Percentiles rank a stretch among this genome's conserved stretches.
phyloP scores from a whole-genome alignment of 2,329 filamentous ascomycete genomes.

The Escovopsis weberi region DNA sequence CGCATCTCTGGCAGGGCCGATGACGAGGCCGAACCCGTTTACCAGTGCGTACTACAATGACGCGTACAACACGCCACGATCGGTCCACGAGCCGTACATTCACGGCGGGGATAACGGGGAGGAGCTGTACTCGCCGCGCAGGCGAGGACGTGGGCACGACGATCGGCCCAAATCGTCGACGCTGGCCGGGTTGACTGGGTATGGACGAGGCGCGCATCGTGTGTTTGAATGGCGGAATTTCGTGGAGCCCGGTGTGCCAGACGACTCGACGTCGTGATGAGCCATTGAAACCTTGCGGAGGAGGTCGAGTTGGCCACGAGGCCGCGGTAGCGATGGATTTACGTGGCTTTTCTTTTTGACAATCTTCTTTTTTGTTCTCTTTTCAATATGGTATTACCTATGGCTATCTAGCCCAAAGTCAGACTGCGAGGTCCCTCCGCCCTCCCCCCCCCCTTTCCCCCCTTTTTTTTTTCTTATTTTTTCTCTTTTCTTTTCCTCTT shows the following conservation, averaged over 20 bases:
- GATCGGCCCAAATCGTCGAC: conserved; percentile 24
- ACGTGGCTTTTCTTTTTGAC: no score
- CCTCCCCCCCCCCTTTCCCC: no score
- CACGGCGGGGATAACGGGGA: conserved; percentile 9
- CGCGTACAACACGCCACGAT: conserved; percentile 15
- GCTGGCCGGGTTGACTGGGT: conserved; percentile 32
- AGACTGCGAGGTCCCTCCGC: no score
- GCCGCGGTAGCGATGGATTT: no score
- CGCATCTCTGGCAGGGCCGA: conserved; percentile 18
- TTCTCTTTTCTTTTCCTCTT: no score
- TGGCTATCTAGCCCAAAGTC: not conserved
- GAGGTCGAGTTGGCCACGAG: no score
- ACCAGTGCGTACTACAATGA: conserved; percentile 21
- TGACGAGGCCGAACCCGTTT: conserved; percentile 14
- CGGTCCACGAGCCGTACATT: conserved; percentile 6
- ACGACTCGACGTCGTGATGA: conserved; percentile 11
- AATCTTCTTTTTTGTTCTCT: not conserved
- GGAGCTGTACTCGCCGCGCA: conserved; percentile 12
- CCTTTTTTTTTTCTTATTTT: no score
- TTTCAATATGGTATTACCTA: not conserved
- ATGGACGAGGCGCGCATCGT: conserved; percentile 30
- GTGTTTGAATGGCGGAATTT: conserved; percentile 35
- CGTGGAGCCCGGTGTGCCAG: conserved; percentile 28
- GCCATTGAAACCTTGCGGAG: no score
- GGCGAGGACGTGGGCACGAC: conserved; percentile 12